These are phyloP conservation scores for Dissophora ornata DNA, from an alignment of 192 early-diverging fungal genomes.

Conservation along the genomic window DNA sequence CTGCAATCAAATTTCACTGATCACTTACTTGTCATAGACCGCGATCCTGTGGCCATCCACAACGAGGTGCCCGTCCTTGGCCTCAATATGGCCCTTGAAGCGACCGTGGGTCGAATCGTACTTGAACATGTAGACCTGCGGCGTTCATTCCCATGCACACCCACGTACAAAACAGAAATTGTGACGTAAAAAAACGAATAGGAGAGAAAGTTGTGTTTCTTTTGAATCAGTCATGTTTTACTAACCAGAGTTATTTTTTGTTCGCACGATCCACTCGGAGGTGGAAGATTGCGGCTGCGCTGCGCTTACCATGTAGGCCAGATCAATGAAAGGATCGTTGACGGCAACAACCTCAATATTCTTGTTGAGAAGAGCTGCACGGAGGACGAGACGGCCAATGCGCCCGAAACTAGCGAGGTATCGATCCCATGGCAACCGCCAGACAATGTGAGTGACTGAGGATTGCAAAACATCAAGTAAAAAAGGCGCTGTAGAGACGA, in stretches of 20 bases:
- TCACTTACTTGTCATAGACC: conserved; percentile 70
- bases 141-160: not conserved
- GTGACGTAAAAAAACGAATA: not conserved
- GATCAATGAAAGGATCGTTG: conserved; percentile 98
- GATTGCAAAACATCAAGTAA: no score
- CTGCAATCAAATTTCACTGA: no score
- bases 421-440: not conserved
- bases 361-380: conserved; percentile 81
- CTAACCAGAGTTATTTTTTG: no score
- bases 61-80: conserved; percentile 88
- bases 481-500: no score
- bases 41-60: conserved; percentile 87
- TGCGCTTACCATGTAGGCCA: conserved; percentile 91
- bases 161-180: not conserved
- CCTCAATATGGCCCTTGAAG: conserved; percentile 85
- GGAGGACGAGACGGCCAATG: conserved; percentile 97
- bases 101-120: conserved; percentile 99
- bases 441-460: no score
- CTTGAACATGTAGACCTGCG: conserved; percentile 90
- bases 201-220: no score
- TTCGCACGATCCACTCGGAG: no score
- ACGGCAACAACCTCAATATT: conserved; percentile 86
- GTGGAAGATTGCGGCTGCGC: no score
- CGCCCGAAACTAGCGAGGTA: conserved; percentile 95
- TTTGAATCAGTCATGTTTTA: not conserved